Evolutionary conservation across 2,329 filamentous ascomycete genomes (phyloP), one percentile per base, ranked within the genome.

Genomic region (Scopulariopsis brevicaulis): DNA sequence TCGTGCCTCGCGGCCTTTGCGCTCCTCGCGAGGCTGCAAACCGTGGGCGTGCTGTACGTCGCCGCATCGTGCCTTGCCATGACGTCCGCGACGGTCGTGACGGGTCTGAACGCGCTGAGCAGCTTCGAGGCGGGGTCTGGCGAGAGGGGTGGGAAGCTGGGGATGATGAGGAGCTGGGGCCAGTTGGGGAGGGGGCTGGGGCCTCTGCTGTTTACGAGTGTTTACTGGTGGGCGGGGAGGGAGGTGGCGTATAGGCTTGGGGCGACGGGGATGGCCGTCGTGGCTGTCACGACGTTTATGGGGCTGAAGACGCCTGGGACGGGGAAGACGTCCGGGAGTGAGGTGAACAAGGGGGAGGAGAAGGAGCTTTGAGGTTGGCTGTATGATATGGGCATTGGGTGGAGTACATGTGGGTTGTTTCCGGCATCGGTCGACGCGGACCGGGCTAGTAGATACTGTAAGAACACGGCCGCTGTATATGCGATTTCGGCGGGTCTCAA

Each of bases 141-240:
- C 43, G 92, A 97, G 73, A 80, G 93, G 48, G 94, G 94, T 3
- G 85, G 85, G 53, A 95, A 96, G 67, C 74, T 99, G 56, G 94
- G 94, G 3, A 86, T 89, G 59, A 79, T 97, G 64, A 80, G 94
- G 32, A 84, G 80, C 64, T 85, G 78, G 85, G 93, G 94, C 6
- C 94, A 99, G 76, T 80, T 92, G 4, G 94, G 94, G 2, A 81
- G 94, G 37, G 90, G 92, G 0, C 71, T 96, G 12, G 94, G 94
- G 0, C 94, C 94, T 0, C 70, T 99, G 4, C 73, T 96, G 40
- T 99, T 99, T 69, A 97, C 94, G 61, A 90, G 90, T 54, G 77
- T 99, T 58, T 99, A 99, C 74, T 99, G 94, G 94, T 99, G 94
- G 94, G 92, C 90, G 7, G 94, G 94, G 0, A 79, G 94, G 53